Evolutionary conservation across 1,284 basidiomycete genomes (phyloP).

Genomic region (Malassezia arunalokei): DNA sequence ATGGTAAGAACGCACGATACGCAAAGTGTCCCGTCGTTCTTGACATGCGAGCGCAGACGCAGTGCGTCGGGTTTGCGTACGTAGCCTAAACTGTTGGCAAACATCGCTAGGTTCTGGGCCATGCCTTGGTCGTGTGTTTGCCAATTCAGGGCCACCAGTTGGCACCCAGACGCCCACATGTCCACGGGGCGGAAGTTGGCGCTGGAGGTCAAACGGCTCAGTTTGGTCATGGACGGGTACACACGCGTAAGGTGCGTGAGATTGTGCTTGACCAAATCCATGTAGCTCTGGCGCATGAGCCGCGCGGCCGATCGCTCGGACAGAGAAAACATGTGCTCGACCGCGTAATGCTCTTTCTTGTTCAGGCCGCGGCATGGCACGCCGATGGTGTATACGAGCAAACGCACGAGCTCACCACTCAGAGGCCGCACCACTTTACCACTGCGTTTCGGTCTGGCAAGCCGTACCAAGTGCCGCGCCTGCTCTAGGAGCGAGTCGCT

Average conservation of each 20-base stretch:
- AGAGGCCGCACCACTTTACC: conserved; percentile 48
- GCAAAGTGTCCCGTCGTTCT: conserved; percentile 21
- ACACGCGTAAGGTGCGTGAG: conserved; percentile 71
- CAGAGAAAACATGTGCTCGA: conserved; percentile 82
- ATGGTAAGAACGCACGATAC: conserved; percentile 47
- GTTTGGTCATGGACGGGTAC: conserved; percentile 70
- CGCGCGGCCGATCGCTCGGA: conserved; percentile 57
- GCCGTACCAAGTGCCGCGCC: conserved; percentile 23
- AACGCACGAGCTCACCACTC: conserved; percentile 60
- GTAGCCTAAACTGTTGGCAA: conserved; percentile 76
- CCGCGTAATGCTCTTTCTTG: conserved; percentile 72
- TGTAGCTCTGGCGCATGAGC: conserved; percentile 22
- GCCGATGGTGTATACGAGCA: conserved; percentile 88
- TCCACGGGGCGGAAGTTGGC: conserved; percentile 78
- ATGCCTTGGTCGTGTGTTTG: conserved; percentile 61
- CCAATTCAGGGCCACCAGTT: conserved; percentile 95
- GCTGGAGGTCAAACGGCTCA: conserved; percentile 32
- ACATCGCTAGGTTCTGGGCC: conserved; percentile 88
- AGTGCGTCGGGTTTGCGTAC: conserved; percentile 77
- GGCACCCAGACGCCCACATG: conserved; percentile 79
- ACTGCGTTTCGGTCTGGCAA: conserved; percentile 16
- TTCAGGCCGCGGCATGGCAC: conserved; percentile 88
- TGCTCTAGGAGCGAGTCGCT: conserved; percentile 19
- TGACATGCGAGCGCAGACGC: conserved; percentile 50
- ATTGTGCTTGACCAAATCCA: conserved; percentile 77